These are phyloP conservation scores for Globisporangium nagaii DNA, from an alignment of 352 stramenopile genomes.

Conservation along the genomic window DNA sequence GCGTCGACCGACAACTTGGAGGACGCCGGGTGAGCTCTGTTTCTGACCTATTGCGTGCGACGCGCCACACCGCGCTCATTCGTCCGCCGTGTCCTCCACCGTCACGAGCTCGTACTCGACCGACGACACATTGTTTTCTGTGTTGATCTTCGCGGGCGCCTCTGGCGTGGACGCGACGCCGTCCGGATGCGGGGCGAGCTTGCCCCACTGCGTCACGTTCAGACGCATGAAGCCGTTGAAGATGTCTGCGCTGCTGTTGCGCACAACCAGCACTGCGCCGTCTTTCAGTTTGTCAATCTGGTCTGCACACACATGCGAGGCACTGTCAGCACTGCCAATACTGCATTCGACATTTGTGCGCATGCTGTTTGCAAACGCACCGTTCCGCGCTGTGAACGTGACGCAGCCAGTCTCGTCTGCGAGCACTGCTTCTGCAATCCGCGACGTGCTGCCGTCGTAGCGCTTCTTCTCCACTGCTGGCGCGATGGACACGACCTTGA, in stretches of 20 bases:
- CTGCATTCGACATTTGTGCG: too few species aligned
- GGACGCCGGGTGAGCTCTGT: too few species aligned
- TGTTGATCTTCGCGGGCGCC: conserved; percentile 39
- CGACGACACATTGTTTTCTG: conserved; percentile 66
- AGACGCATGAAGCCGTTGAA: conserved; percentile 84
- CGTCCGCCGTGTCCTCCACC: conserved; percentile 47
- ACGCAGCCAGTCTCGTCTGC: conserved; percentile 81
- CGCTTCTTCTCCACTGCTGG: conserved; percentile 59
- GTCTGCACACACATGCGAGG: conserved; percentile 23
- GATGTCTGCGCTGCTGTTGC: conserved; percentile 80
- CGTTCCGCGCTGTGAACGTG: conserved; percentile 75
- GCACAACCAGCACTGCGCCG: conserved; percentile 57
- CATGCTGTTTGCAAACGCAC: too few species aligned
- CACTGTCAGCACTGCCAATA: background rate
- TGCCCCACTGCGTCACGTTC: conserved; percentile 84
- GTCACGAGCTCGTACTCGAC: conserved; percentile 85
- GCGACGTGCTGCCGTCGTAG: conserved; percentile 56
- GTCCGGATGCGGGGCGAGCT: conserved; percentile 67
- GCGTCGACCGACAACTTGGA: background rate
- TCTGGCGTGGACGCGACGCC: conserved; percentile 64
- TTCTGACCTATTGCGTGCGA: conserved; percentile 2
- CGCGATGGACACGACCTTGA: conserved; percentile 62
- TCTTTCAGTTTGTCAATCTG: conserved; percentile 69
- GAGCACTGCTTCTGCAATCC: conserved; percentile 70
- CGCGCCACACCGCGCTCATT: conserved; percentile 12